These are phyloP conservation scores for Neofusicoccum laricinum DNA, from an alignment of 2,329 filamentous ascomycete genomes.

Conservation along the genomic window DNA sequence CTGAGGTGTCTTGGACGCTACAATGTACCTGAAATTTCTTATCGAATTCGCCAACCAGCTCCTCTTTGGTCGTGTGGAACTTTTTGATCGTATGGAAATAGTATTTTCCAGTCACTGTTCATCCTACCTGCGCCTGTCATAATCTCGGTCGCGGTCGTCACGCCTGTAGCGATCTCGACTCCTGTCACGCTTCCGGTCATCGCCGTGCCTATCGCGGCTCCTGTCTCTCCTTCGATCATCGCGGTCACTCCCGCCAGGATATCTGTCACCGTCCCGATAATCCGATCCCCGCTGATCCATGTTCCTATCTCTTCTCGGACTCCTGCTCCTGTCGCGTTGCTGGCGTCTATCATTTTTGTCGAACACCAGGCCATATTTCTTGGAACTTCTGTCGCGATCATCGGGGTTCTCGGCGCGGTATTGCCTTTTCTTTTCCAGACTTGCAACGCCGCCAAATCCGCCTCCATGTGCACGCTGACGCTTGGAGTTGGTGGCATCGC, in stretches of 20 bases:
- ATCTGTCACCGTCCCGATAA: constrained; percentile 20
- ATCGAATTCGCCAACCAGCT: too few relatives aligned
- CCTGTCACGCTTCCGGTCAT: constrained; percentile 23
- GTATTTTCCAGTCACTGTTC: background rate
- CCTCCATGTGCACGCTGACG: constrained; percentile 61
- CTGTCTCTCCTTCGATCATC: constrained; percentile 34
- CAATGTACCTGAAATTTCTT: background rate
- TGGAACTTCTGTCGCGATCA: constrained; percentile 40
- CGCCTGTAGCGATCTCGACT: constrained; percentile 34
- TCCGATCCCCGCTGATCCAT: background rate
- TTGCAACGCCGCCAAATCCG: constrained; percentile 87
- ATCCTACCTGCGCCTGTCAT: constrained; percentile 26
- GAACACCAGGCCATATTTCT: constrained; percentile 76
- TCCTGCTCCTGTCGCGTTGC: constrained; percentile 31
- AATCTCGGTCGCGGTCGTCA: constrained; percentile 35
- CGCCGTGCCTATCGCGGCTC: constrained; percentile 41
- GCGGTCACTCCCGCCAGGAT: constrained; percentile 28
- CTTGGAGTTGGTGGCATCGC: constrained; percentile 80
- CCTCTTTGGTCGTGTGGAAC: background rate
- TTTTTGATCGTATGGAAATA: background rate
- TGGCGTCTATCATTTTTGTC: constrained; percentile 64
- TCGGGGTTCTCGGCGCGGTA: constrained; percentile 63
- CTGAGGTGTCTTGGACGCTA: background rate
- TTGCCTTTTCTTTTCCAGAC: constrained; percentile 85
- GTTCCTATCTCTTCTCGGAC: constrained; percentile 29